phyloP scores from a whole-genome alignment of 2,329 filamentous ascomycete species.

The Elsinoe australis region DNA sequence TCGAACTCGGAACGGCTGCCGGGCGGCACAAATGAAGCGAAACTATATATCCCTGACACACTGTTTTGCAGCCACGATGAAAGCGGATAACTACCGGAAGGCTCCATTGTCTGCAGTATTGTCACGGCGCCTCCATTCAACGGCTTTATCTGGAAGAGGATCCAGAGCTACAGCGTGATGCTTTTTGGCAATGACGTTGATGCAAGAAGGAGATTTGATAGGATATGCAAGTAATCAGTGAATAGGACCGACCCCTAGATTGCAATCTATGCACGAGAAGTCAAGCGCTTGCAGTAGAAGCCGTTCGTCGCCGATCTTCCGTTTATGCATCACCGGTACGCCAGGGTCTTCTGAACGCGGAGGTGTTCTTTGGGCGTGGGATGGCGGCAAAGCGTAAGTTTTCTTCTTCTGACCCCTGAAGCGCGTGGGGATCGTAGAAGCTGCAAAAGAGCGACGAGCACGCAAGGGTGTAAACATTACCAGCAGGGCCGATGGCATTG shows the following conservation, averaged over 20 bases:
- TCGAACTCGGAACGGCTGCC: constrained; percentile 6
- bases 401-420: constrained; percentile 10
- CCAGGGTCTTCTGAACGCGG: neutral
- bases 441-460: neutral
- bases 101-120: no score
- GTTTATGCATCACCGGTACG: constrained; percentile 4
- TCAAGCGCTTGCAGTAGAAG: constrained; percentile 13
- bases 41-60: constrained; percentile 6
- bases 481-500: neutral
- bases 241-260: neutral
- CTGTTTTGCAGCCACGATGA: constrained; percentile 4
- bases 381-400: constrained; percentile 2
- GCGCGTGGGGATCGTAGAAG: neutral
- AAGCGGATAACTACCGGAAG: no score
- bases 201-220: constrained; percentile 1
- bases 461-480: neutral
- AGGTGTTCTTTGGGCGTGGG: constrained; percentile 6
- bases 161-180: neutral
- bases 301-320: constrained; percentile 12
- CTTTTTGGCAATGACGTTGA: neutral
- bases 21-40: neutral
- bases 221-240: neutral
- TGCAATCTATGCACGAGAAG: constrained; percentile 9
- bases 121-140: no score
- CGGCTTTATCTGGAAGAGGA: constrained; percentile 5